These are phyloP conservation scores for Symbiodinium natans DNA, from an alignment of 73 alveolate species.

Conservation along the genomic window DNA sequence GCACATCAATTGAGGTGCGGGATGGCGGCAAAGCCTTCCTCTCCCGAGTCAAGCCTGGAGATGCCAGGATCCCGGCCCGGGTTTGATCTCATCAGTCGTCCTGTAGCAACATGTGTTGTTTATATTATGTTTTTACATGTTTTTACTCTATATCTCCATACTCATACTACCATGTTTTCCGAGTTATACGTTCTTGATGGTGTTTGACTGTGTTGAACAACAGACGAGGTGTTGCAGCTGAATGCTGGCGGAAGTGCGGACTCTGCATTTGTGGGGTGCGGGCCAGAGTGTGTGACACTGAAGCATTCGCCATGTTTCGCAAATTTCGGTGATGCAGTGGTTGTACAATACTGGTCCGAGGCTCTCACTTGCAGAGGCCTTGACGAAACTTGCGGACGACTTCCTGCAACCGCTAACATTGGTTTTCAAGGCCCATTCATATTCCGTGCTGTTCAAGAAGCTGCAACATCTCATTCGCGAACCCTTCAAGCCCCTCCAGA, in stretches of 20 bases:
- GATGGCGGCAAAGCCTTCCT: slow-evolving; percentile 41
- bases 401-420: slow-evolving; percentile 7
- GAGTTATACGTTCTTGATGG: too few relatives aligned
- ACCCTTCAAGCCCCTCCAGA: too few relatives aligned
- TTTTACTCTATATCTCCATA: not conserved
- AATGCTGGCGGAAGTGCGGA: slow-evolving; percentile 73
- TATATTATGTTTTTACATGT: not conserved
- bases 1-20: too few relatives aligned
- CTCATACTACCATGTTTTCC: too few relatives aligned
- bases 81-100: too few relatives aligned
- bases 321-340: too few relatives aligned
- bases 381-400: slow-evolving; percentile 20
- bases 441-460: not conserved
- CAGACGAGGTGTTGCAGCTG: slow-evolving; percentile 31
- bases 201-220: not conserved
- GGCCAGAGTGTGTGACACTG: not conserved
- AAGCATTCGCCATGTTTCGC: too few relatives aligned
- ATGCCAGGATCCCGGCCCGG: not conserved
- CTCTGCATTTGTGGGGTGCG: slow-evolving; percentile 22
- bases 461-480: too few relatives aligned
- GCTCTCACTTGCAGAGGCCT: slow-evolving; percentile 29
- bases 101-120: not conserved
- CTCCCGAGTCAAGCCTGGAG: slow-evolving; percentile 22
- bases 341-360: too few relatives aligned
- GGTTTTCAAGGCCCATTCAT: slow-evolving; percentile 37